phyloP scores from a whole-genome alignment of 73 alveolate genomes.

The Paramecium tetraurelia region DNA sequence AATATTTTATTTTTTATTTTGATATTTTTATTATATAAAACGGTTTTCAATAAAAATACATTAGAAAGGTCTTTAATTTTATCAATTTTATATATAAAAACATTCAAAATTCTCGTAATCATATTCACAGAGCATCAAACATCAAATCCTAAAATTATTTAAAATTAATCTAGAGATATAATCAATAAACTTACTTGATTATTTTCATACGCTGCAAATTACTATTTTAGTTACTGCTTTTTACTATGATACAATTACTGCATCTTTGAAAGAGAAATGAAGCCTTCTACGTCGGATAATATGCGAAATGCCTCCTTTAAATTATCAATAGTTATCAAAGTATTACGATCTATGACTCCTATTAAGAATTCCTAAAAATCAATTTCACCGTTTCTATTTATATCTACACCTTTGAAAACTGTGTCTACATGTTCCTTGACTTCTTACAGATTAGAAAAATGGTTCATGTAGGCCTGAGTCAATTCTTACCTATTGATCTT shows the following conservation, averaged over 20 bases:
- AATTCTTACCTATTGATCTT: neutral
- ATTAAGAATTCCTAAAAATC: slow-evolving; percentile 23
- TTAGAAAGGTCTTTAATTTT: neutral
- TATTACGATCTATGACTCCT: neutral
- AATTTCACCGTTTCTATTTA: neutral
- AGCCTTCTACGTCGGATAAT: slow-evolving; percentile 10
- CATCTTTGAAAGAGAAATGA: neutral
- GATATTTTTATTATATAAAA: neutral
- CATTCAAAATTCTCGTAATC: neutral
- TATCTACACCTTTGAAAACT: neutral
- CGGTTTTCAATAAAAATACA: neutral
- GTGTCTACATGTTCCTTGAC: neutral
- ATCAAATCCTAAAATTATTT: neutral
- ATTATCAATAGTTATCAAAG: neutral
- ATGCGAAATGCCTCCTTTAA: neutral
- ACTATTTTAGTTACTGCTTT: neutral
- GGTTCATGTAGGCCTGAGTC: neutral
- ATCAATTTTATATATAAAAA: neutral
- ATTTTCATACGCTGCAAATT: neutral
- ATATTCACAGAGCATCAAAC: neutral
- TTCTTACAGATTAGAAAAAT: neutral
- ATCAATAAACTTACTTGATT: neutral
- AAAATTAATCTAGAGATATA: neutral
- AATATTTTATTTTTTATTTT: neutral
- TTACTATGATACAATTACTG: neutral